A percentile compares a stretch with the other conserved stretches of the same genome.
phyloP scores from a whole-genome alignment of 2,329 filamentous ascomycete species.

The Hypoxylon sp. region DNA sequence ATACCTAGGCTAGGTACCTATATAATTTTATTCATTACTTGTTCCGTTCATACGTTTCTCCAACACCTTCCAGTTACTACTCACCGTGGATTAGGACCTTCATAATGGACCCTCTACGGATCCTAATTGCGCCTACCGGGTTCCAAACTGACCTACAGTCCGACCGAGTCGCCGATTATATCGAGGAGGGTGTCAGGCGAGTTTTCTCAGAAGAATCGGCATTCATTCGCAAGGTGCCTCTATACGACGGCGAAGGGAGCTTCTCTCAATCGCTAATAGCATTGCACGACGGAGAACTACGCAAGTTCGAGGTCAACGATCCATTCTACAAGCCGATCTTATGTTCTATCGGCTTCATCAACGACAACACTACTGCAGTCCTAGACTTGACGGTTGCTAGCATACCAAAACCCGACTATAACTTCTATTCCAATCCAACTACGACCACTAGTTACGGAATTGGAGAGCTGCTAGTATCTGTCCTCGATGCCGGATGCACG shows the following conservation, averaged over 20 bases:
- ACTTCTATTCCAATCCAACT: not conserved
- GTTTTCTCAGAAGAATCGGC: not conserved
- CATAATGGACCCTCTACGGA: not conserved
- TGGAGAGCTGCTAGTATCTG: not conserved
- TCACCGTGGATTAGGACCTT: too few species aligned
- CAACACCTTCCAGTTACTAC: too few species aligned
- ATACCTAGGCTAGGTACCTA: too few species aligned
- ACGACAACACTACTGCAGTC: not conserved
- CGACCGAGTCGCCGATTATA: not conserved
- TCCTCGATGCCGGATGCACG: not conserved
- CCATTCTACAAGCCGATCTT: not conserved
- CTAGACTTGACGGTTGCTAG: not conserved
- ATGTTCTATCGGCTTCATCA: not conserved
- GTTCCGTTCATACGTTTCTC: too few species aligned
- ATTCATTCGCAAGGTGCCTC: not conserved
- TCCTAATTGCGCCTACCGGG: not conserved
- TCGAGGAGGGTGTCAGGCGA: not conserved
- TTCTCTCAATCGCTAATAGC: not conserved
- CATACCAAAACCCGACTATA: not conserved
- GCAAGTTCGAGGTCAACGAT: not conserved
- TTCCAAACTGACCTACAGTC: not conserved
- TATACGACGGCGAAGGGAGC: not conserved
- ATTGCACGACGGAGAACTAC: not conserved
- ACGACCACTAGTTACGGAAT: constrained; percentile 1
- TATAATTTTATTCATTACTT: too few species aligned